Percentiles rank a stretch among this genome's conserved stretches.
Evolutionary conservation across 768 basidiomycete species (phyloP).

Genomic region (Podaxis mareebaensis): DNA sequence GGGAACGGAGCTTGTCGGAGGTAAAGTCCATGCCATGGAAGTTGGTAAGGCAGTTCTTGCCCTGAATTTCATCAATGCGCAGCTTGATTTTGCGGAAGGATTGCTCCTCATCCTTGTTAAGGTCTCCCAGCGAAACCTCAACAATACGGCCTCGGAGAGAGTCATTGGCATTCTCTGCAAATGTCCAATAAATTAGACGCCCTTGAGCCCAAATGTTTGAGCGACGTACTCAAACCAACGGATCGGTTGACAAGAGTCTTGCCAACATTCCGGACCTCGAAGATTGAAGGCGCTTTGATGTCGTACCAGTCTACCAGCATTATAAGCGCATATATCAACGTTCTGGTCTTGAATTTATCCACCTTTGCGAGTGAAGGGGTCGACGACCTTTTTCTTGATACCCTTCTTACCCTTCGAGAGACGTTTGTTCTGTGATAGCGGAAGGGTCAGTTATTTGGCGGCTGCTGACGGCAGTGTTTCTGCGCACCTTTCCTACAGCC

Average conservation of each 20-base stretch:
- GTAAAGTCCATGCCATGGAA: constrained; percentile 99
- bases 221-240: constrained; percentile 89
- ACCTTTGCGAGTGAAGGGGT: constrained; percentile 99
- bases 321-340: constrained; percentile 7
- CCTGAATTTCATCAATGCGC: constrained; percentile 93
- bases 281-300: constrained; percentile 97
- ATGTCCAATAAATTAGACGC: constrained; percentile 6
- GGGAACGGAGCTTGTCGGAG: constrained; percentile 98
- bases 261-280: constrained; percentile 95
- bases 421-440: constrained; percentile 80
- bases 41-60: constrained; percentile 99
- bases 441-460: constrained; percentile 15
- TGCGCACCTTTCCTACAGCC: constrained; percentile 83
- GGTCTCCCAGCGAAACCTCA: constrained; percentile 94
- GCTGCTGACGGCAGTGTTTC: background rate
- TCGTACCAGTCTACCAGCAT: constrained; percentile 91
- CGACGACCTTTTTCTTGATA: constrained; percentile 99
- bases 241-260: constrained; percentile 99
- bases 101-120: constrained; percentile 99
- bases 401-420: constrained; percentile 98
- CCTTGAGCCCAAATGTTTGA: background rate
- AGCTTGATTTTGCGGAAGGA: constrained; percentile 99
- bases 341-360: constrained; percentile 16
- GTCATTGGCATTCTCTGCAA: constrained; percentile 95
- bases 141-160: constrained; percentile 96